Conservation (phyloP, 2,329 filamentous ascomycete species). For the Trichoderma polysporum region DNA sequence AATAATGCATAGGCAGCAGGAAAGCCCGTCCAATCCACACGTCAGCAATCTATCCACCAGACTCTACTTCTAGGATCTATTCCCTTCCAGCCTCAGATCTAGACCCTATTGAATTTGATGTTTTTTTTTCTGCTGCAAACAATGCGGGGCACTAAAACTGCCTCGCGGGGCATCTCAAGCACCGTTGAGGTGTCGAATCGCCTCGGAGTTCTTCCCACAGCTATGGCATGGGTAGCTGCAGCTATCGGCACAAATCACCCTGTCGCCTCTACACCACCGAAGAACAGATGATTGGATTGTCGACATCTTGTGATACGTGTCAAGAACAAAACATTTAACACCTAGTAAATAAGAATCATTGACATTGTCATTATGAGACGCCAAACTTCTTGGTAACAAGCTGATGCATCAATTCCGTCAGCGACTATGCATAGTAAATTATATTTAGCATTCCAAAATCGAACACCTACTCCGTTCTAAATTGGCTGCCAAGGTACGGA, state of each 20-base stretch:
- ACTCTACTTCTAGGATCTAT: neutral
- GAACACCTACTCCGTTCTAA: too few species aligned
- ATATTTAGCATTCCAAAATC: neutral
- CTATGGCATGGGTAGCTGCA: neutral
- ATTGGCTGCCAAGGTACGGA: neutral
- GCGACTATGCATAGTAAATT: neutral
- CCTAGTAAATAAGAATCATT: neutral
- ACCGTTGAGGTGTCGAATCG: neutral
- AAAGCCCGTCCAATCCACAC: neutral
- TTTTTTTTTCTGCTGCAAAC: neutral
- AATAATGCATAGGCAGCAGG: neutral
- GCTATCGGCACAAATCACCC: neutral
- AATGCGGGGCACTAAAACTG: constrained; percentile 9
- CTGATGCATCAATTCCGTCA: neutral
- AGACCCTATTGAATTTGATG: neutral
- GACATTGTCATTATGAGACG: neutral
- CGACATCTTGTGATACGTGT: too few species aligned
- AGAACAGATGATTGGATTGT: neutral
- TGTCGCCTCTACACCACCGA: too few species aligned
- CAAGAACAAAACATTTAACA: neutral
- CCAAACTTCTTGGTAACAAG: neutral
- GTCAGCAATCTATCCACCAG: neutral
- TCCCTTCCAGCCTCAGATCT: neutral
- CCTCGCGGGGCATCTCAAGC: constrained; percentile 2
- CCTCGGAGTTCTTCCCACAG: neutral